Base-by-base conservation (phyloP, 306 rosid genomes). In the Dalbergia cochinchinensis region DNA sequence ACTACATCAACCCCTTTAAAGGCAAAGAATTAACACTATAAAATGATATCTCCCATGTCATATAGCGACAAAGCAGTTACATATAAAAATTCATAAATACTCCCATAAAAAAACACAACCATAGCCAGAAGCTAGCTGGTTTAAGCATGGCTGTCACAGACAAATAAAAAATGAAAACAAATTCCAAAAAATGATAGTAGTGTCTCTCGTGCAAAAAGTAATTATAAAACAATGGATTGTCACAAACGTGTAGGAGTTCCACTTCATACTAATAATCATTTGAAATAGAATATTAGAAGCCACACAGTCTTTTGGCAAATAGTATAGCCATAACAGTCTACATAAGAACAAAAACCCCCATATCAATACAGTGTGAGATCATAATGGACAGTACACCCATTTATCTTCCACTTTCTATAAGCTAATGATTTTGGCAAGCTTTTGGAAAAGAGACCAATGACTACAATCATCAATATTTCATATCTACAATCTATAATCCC, bases 391-490 rank as follows among this genome's bases (percentile, higher is more conserved):
- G 81, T 85, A 79, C 64, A 80, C 65, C 62, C 37, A 47, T 84
- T 73, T 75, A 86, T 81, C 75, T 78, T 64, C 79, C 85, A 75
- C 91, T 86, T 71, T 71, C 33, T 55, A 14, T 37, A 75, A 78
- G 77, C 86, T 80, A 81, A 74, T 86, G 84, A 78, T 41, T 66
- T 84, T 54, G 44, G 10, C 64, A 11, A 73, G 45, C 62, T 65
- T 58, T 69, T 18, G 65, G 64, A 39, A 41, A 68, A 79, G 86
- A 81, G 86, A 86, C 65, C 39, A 11, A 58, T 77, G 66, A 67
- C 60, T 71, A 55, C 86, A 79, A 73, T 78, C 33, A 20, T 44
- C 71, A 80, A 63, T 73, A 35, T 71, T 70, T 70, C 77, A 55
- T 59, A 69, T 81, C 66, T 63, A 33, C 10, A 12, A 80, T 65